A percentile compares a stretch with the other conserved stretches of the same genome.
Conservation (phyloP, 2,329 filamentous ascomycete genomes). For the Magnaporthales sp. region DNA sequence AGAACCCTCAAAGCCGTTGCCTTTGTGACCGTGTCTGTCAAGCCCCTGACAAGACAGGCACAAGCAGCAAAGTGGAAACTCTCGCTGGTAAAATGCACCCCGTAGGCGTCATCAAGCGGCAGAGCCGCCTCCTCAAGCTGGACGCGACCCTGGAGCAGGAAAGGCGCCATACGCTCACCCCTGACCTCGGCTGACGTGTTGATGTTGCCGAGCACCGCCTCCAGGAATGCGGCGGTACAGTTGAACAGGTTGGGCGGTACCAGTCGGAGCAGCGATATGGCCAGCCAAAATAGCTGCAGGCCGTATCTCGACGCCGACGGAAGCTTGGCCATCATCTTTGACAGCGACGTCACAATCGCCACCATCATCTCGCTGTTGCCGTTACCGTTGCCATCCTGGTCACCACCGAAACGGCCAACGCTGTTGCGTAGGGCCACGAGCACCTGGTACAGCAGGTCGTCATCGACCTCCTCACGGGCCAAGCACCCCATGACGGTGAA, state of each 20-base stretch:
- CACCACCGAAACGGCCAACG: constrained; percentile 55
- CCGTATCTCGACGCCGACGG: constrained; percentile 59
- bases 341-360: constrained; percentile 56
- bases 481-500: constrained; percentile 66
- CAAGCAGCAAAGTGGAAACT: constrained; percentile 61
- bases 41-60: constrained; percentile 53
- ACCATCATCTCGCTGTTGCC: constrained; percentile 60
- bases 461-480: constrained; percentile 62
- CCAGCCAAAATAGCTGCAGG: constrained; percentile 62
- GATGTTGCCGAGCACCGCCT: constrained; percentile 57
- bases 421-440: constrained; percentile 59
- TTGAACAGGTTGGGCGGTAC: constrained; percentile 57
- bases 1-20: constrained; percentile 50
- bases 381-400: constrained; percentile 19
- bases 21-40: constrained; percentile 54
- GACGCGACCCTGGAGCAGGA: constrained; percentile 50
- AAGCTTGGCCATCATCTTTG: constrained; percentile 64
- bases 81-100: constrained; percentile 54
- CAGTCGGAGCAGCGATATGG: constrained; percentile 55
- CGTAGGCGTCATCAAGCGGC: constrained; percentile 55
- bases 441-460: constrained; percentile 63
- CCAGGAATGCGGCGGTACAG: constrained; percentile 55
- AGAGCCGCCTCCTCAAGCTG: constrained; percentile 54
- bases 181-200: constrained; percentile 50
- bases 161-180: constrained; percentile 48